phyloP scores from a whole-genome alignment of 2,329 filamentous ascomycete species.

The Emericellopsis atlantica region DNA sequence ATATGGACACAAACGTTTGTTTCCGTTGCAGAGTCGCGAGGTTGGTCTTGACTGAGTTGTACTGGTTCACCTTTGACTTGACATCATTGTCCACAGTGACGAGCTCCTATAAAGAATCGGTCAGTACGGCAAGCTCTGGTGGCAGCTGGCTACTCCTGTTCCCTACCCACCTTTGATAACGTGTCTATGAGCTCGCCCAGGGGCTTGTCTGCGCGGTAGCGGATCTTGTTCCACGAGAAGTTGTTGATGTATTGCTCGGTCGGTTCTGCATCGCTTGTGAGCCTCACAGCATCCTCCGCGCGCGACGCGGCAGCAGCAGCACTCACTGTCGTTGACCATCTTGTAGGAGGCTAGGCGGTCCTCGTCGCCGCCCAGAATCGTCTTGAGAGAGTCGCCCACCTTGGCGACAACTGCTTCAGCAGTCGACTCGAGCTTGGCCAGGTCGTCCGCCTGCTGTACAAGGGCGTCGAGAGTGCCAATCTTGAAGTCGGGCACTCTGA shows the following conservation, averaged over 20 bases:
- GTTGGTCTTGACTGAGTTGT: conserved; percentile 81
- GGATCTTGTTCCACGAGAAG: conserved; percentile 96
- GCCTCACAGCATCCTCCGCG: neutral
- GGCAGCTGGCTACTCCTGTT: neutral
- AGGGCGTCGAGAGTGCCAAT: conserved; percentile 92
- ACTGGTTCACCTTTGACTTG: conserved; percentile 87
- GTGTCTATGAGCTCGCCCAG: conserved; percentile 77
- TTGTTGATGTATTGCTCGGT: conserved; percentile 82
- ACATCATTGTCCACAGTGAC: conserved; percentile 91
- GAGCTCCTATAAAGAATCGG: conserved; percentile 50
- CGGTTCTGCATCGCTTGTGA: conserved; percentile 51
- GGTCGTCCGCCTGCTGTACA: conserved; percentile 90
- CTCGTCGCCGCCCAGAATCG: conserved; percentile 73
- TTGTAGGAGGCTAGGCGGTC: conserved; percentile 77
- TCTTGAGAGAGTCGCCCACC: conserved; percentile 73
- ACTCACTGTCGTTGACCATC: conserved; percentile 84
- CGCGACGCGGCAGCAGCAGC: neutral
- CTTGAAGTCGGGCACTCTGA: conserved; percentile 88
- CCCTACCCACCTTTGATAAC: conserved; percentile 60
- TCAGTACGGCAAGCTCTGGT: neutral
- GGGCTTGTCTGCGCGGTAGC: conserved; percentile 87
- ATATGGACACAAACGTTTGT: conserved; percentile 56
- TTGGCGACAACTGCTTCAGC: conserved; percentile 79
- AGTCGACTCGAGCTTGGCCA: conserved; percentile 71
- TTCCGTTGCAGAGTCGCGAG: conserved; percentile 71